Percentiles rank a stretch among this genome's conserved stretches.
phyloP scores from a whole-genome alignment of 1,284 basidiomycete genomes.

The Ceratobasidium theobromae region DNA sequence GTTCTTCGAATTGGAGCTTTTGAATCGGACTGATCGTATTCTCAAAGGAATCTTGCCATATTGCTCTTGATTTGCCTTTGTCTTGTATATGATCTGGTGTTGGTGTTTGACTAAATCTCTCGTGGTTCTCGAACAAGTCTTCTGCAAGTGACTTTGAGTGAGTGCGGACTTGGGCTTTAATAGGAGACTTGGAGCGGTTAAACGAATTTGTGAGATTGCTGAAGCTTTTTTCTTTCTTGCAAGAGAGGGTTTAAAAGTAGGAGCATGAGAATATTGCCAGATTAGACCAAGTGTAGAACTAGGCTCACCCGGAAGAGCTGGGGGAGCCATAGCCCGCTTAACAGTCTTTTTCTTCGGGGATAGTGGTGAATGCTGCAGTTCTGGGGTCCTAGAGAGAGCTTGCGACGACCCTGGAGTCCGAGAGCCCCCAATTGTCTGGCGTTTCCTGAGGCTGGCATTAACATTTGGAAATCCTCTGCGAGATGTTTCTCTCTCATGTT shows the following conservation, averaged over 20 bases:
- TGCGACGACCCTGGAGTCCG: constrained; percentile 9
- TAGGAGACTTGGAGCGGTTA: constrained; percentile 7
- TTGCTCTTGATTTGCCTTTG: constrained; percentile 49
- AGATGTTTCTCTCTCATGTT: constrained; percentile 16
- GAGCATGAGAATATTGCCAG: not conserved
- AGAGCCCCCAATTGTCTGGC: constrained; percentile 2
- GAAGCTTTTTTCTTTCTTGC: constrained; percentile 29
- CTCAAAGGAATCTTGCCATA: constrained; percentile 42
- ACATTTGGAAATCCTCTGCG: constrained; percentile 16
- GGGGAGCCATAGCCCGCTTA: constrained; percentile 1
- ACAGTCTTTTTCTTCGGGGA: constrained; percentile 3
- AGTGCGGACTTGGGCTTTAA: not conserved
- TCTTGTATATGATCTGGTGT: constrained; percentile 39
- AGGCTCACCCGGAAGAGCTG: constrained; percentile 10
- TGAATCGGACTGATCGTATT: constrained; percentile 32
- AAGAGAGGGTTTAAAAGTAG: not conserved
- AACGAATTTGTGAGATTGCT: constrained; percentile 18
- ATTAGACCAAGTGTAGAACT: not conserved
- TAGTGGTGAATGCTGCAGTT: constrained; percentile 4
- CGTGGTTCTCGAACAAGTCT: not conserved
- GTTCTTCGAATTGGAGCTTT: not conserved
- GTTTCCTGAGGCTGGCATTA: constrained; percentile 3
- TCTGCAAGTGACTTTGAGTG: not conserved
- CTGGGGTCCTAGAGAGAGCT: not conserved
- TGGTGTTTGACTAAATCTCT: constrained; percentile 1